Conservation (phyloP, 306 rosid genomes). For the Cicer arietinum region DNA sequence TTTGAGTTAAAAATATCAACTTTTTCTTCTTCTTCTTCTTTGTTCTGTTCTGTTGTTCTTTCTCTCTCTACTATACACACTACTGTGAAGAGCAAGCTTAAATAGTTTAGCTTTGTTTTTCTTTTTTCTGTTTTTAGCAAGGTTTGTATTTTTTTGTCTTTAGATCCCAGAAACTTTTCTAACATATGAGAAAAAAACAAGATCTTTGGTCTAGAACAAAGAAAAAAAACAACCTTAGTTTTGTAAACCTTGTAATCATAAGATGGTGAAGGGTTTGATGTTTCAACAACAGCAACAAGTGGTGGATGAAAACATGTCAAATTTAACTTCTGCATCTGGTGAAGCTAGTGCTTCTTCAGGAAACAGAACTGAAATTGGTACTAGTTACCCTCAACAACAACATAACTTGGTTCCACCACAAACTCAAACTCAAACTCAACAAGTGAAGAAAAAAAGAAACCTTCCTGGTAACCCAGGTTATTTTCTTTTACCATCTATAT, state of each 20-base stretch:
- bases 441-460: conserved; percentile 80
- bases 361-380: conserved; percentile 66
- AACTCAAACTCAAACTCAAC: conserved; percentile 51
- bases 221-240: conserved; percentile 35
- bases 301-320: conserved; percentile 91
- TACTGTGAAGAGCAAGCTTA: not conserved
- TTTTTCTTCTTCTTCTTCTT: conserved; percentile 31
- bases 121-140: conserved; percentile 39
- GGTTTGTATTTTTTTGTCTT: conserved; percentile 39
- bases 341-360: conserved; percentile 93
- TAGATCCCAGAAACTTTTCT: conserved; percentile 52
- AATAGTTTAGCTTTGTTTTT: conserved; percentile 27
- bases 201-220: conserved; percentile 52
- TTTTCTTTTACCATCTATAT: not conserved
- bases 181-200: conserved; percentile 49
- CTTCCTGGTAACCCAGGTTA: conserved; percentile 99
- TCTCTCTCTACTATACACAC: conserved; percentile 33
- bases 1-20: conserved; percentile 29
- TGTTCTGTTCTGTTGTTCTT: conserved; percentile 32
- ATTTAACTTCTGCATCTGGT: conserved; percentile 91
- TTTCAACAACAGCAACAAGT: conserved; percentile 61
- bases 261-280: conserved; percentile 62
- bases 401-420: conserved; percentile 56
- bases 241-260: conserved; percentile 37
- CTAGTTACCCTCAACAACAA: conserved; percentile 56